phyloP scores from a whole-genome alignment of 352 stramenopile species.

The Globisporangium ultimum region DNA sequence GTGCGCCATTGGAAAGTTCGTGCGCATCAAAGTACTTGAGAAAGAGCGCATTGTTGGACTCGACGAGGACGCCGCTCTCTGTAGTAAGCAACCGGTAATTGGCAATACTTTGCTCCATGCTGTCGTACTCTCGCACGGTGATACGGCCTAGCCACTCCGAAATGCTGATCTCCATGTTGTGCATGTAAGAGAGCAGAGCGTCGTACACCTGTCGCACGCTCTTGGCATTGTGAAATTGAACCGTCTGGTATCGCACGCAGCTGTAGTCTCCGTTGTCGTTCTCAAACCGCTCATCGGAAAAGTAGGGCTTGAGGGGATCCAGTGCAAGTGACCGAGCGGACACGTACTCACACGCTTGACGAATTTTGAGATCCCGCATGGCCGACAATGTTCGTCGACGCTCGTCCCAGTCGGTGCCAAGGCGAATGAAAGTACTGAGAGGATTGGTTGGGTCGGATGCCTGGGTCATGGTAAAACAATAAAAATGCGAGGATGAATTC shows the following conservation, averaged over 20 bases:
- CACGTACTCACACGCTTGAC: constrained; percentile 21
- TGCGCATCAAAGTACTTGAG: constrained; percentile 16
- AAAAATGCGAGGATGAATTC: too few relatives aligned
- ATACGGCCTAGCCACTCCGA: constrained; percentile 32
- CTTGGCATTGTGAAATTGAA: constrained; percentile 23
- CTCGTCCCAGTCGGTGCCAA: constrained; percentile 16
- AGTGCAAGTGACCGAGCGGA: constrained; percentile 18
- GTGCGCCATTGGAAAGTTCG: constrained; percentile 4
- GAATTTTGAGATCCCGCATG: constrained; percentile 20
- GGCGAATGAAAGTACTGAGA: neutral
- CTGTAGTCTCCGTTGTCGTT: constrained; percentile 19
- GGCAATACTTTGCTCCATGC: constrained; percentile 26
- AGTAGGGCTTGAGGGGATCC: constrained; percentile 25
- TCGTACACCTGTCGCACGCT: constrained; percentile 29
- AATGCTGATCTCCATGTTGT: constrained; percentile 42
- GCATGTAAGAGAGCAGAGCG: constrained; percentile 28
- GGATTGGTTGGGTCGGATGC: neutral
- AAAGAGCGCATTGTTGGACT: constrained; percentile 45
- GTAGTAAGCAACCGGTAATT: constrained; percentile 33
- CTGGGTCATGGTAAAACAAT: too few relatives aligned
- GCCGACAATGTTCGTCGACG: constrained; percentile 13
- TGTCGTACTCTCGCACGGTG: constrained; percentile 25
- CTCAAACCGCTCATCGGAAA: constrained; percentile 24
- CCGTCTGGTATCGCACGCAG: constrained; percentile 18
- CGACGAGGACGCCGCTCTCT: constrained; percentile 26